These are phyloP conservation scores for Blastobotrys terrestris DNA, from an alignment of 805 yeast genomes.

Conservation along the genomic window DNA sequence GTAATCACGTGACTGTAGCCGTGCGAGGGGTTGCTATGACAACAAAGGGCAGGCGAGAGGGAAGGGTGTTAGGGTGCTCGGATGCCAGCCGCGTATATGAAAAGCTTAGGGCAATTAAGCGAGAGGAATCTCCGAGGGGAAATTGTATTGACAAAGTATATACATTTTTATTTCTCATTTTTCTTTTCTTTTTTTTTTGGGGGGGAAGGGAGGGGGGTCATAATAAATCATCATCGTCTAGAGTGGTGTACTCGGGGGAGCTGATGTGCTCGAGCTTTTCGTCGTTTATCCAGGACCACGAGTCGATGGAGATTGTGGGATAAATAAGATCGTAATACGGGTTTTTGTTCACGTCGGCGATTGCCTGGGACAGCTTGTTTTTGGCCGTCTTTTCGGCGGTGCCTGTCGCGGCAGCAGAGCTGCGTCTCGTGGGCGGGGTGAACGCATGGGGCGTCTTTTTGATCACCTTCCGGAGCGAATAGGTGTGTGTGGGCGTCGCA, in stretches of 20 bases:
- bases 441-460: constrained; percentile 20
- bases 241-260: constrained; percentile 23
- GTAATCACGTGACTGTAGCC: too few relatives aligned
- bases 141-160: neutral
- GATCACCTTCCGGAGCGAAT: constrained; percentile 17
- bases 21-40: neutral
- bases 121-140: too few relatives aligned
- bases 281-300: constrained; percentile 13
- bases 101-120: too few relatives aligned
- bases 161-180: constrained; percentile 3
- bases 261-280: constrained; percentile 16
- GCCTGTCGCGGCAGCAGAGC: neutral
- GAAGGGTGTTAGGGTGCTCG: too few relatives aligned
- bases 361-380: neutral
- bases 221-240: constrained; percentile 23
- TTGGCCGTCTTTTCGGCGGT: neutral
- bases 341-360: neutral
- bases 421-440: constrained; percentile 15
- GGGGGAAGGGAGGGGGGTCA: neutral
- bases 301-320: constrained; percentile 4
- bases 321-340: neutral
- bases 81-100: too few relatives aligned
- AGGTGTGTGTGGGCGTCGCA: constrained; percentile 3
- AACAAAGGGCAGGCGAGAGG: neutral
- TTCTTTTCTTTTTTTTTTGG: neutral